Evolutionary conservation across 345 rosid species (phyloP), one percentile per base, ranked within the genome.

Genomic region (Bretschneidera sinensis): DNA sequence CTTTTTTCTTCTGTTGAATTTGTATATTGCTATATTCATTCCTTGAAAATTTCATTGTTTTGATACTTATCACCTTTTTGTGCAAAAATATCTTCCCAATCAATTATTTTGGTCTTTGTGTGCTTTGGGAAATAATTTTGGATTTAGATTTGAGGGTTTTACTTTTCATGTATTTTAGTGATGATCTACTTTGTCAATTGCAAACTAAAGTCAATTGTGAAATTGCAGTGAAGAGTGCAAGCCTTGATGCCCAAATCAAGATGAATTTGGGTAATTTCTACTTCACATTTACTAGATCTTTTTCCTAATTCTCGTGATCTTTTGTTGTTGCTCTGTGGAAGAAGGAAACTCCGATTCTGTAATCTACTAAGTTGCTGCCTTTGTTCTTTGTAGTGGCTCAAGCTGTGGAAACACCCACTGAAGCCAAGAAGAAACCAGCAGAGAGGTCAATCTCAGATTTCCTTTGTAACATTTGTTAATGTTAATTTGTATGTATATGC

Each of bases 231-330:
- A 83, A 2, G 88, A 78, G 68, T 91, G 99, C 73, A 86, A 82
- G 96, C 64, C 97, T 94, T 68, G 99, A 94, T 39, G 95, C 89
- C 22, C 86, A 78, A 55, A 88, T 90, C 70, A 82, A 82, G 79
- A 82, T 79, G 84, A 86, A 85, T 54, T 69, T 86, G 51, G 91
- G 97, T 92, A n/a, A 11, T 21, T 31, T 53, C 45, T 28, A 17
- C 28, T 54, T 63, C 34, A 1, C 18, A 9, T 11, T 31, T 9
- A 3, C 17, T 48, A 39, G 16, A 39, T 4, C 10, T 39, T 14
- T 7, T 13, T 13, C 45, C 11, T 39, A 1, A 1, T 39, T 39
- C 16, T 39, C 16, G 10, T 39, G 15, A 7, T 39, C 45, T 39
- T 5, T 39, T 8, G 5, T 28, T 28, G 33, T 39, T 13, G 15